Evolutionary conservation across 2,329 filamentous ascomycete species (phyloP).

Genomic region (Xylariaceae sp.): DNA sequence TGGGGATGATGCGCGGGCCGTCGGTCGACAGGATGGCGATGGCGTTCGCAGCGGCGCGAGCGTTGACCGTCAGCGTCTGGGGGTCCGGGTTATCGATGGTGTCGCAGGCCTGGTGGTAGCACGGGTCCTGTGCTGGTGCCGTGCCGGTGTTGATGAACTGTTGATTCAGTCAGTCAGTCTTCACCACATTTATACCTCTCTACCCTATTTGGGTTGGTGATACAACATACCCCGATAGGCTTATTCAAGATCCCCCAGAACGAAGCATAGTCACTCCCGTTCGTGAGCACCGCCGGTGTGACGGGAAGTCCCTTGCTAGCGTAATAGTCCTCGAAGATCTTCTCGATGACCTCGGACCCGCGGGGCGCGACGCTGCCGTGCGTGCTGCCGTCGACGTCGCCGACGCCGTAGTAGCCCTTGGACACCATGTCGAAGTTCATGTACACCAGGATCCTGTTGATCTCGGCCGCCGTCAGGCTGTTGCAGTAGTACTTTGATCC

Average conservation of each 20-base stretch:
- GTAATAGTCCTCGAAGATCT: slow-evolving; percentile 11
- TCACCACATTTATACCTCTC: neutral
- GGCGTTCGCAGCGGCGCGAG: slow-evolving; percentile 8
- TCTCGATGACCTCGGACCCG: slow-evolving; percentile 10
- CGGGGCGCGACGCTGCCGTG: slow-evolving; percentile 6
- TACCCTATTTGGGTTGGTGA: no score
- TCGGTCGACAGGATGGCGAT: slow-evolving; percentile 9
- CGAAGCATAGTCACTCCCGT: slow-evolving; percentile 11
- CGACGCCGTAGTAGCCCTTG: slow-evolving; percentile 9
- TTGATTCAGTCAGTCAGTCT: neutral
- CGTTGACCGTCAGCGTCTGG: slow-evolving; percentile 8
- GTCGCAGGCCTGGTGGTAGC: slow-evolving; percentile 11
- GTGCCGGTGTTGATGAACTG: slow-evolving; percentile 13
- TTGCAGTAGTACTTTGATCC: slow-evolving; percentile 12
- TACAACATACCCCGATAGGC: slow-evolving; percentile 6
- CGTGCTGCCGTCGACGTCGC: slow-evolving; percentile 6
- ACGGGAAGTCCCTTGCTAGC: slow-evolving; percentile 4
- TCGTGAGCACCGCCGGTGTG: slow-evolving; percentile 9
- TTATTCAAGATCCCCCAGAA: slow-evolving; percentile 11
- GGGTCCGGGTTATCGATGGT: slow-evolving; percentile 7
- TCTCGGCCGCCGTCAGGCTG: neutral
- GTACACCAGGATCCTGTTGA: slow-evolving; percentile 8
- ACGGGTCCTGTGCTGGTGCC: slow-evolving; percentile 8
- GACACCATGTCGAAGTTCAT: slow-evolving; percentile 12
- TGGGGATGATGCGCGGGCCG: slow-evolving; percentile 6